Evolutionary conservation across 768 basidiomycete genomes (phyloP).

Genomic region (Amanita fuliginea): DNA sequence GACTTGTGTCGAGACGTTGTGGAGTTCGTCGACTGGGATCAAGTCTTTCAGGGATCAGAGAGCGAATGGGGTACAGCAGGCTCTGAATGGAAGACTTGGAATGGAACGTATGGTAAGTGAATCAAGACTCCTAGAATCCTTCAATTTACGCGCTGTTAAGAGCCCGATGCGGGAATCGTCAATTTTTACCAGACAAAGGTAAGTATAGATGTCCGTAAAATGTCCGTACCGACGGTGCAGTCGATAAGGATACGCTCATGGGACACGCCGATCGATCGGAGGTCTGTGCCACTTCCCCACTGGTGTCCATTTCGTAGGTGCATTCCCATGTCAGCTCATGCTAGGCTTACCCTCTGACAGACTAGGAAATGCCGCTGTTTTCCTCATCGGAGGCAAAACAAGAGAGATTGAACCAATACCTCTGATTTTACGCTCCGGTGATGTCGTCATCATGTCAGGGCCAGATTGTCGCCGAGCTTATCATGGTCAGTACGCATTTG

Average conservation of each 20-base stretch:
- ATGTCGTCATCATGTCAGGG: conserved; percentile 90
- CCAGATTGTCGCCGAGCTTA: conserved; percentile 77
- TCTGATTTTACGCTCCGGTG: conserved; percentile 83
- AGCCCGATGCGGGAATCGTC: conserved; percentile 93
- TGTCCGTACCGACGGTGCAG: background rate
- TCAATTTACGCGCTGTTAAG: conserved; percentile 24
- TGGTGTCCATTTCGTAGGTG: conserved; percentile 87
- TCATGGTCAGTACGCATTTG: conserved; percentile 54
- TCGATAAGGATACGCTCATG: conserved; percentile 75
- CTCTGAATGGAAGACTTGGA: conserved; percentile 67
- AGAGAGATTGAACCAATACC: conserved; percentile 69
- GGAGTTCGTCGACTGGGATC: conserved; percentile 52
- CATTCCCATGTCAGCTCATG: background rate
- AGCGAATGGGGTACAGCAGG: conserved; percentile 41
- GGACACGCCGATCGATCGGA: conserved; percentile 97
- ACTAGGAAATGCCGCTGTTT: conserved; percentile 80
- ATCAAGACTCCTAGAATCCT: conserved; percentile 1
- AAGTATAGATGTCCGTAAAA: background rate
- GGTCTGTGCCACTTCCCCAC: conserved; percentile 81
- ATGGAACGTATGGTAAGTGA: conserved; percentile 59
- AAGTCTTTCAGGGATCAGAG: conserved; percentile 37
- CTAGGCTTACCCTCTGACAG: conserved; percentile 24
- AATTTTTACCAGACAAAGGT: conserved; percentile 88
- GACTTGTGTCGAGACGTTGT: conserved; percentile 57
- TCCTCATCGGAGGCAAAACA: conserved; percentile 80